phyloP scores from a whole-genome alignment of 1,284 basidiomycete species.

The Pholiota adiposa region DNA sequence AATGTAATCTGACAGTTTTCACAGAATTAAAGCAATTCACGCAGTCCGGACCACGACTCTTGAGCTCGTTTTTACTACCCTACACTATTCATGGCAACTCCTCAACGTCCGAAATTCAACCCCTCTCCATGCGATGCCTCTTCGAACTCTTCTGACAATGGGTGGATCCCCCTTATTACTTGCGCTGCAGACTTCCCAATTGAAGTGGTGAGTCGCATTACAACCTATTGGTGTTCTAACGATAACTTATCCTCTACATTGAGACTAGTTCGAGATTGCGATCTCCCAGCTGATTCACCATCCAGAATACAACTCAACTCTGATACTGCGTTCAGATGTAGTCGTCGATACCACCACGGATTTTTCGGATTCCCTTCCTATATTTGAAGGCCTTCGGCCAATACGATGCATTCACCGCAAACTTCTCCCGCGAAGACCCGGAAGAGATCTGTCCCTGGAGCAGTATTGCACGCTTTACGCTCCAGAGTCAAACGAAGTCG shows the following conservation, averaged over 20 bases:
- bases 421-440: constrained; percentile 75
- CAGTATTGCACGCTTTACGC: constrained; percentile 76
- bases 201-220: constrained; percentile 32
- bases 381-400: constrained; percentile 42
- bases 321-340: constrained; percentile 78
- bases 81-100: neutral
- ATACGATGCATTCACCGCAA: constrained; percentile 59
- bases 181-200: constrained; percentile 37
- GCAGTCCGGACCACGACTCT: no score
- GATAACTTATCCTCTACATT: neutral
- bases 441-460: constrained; percentile 67
- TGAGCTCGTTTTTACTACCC: no score
- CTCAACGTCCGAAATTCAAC: constrained; percentile 11
- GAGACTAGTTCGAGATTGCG: constrained; percentile 64
- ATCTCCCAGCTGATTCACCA: constrained; percentile 72
- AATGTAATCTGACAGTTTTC: no score
- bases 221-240: neutral
- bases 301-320: constrained; percentile 83
- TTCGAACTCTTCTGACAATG: neutral
- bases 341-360: constrained; percentile 47
- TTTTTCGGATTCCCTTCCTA: constrained; percentile 42
- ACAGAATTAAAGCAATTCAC: no score
- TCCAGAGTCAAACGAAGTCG: constrained; percentile 18
- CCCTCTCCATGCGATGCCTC: constrained; percentile 1
- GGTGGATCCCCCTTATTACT: constrained; percentile 37